These are phyloP conservation scores for Pythium vanterpoolii DNA, from an alignment of 352 stramenopile species.

Conservation along the genomic window DNA sequence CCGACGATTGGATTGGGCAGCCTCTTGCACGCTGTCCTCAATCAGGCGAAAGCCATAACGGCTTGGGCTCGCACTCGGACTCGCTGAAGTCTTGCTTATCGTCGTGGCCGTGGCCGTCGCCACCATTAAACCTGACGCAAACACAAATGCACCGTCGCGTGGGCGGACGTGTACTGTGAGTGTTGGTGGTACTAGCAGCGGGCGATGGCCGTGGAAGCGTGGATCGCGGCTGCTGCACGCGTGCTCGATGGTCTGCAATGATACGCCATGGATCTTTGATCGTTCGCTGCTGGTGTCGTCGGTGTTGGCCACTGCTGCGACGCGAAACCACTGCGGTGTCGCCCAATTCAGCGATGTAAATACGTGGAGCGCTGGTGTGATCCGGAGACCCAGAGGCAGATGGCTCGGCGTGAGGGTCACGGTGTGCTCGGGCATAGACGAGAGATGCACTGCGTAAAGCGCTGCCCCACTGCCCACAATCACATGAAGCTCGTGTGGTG, in stretches of 20 bases:
- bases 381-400: conserved; percentile 42
- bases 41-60: conserved; percentile 42
- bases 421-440: conserved; percentile 33
- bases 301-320: conserved; percentile 31
- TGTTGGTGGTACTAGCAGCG: conserved; percentile 34
- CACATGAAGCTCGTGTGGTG: conserved; percentile 30
- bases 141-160: conserved; percentile 41
- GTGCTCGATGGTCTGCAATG: conserved; percentile 46
- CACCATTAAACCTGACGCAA: conserved; percentile 41
- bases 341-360: conserved; percentile 49
- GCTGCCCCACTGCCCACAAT: conserved; percentile 40
- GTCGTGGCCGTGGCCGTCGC: conserved; percentile 8
- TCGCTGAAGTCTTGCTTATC: conserved; percentile 17
- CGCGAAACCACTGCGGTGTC: conserved; percentile 45
- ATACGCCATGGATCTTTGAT: not conserved
- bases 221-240: conserved; percentile 39
- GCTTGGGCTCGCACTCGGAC: conserved; percentile 15
- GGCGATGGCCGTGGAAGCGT: conserved; percentile 40
- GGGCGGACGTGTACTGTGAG: conserved; percentile 43
- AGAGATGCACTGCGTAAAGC: conserved; percentile 54
- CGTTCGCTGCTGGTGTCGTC: conserved; percentile 28
- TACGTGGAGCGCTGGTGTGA: conserved; percentile 44
- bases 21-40: too few relatives aligned
- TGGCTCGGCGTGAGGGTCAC: conserved; percentile 51
- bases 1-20: too few relatives aligned